These are phyloP conservation scores for Fusarium gaditjirri DNA, from an alignment of 2,329 filamentous ascomycete species.

Conservation along the genomic window DNA sequence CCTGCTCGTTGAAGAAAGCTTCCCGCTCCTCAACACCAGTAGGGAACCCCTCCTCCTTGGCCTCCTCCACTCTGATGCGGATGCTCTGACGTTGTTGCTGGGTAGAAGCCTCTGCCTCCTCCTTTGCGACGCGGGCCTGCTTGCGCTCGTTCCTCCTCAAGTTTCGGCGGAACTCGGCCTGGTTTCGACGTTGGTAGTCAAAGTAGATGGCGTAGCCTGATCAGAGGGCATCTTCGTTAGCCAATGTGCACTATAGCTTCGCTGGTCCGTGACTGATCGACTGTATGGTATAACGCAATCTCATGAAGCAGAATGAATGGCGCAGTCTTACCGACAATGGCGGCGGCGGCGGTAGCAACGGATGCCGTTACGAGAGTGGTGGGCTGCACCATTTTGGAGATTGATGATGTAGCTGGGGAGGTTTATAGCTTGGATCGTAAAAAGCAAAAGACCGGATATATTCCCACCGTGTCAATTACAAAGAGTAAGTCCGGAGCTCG, in stretches of 20 bases:
- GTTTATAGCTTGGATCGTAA: conserved; percentile 9
- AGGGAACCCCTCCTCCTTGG: conserved; percentile 92
- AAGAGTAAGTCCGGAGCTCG: conserved; percentile 12
- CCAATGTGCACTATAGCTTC: conserved; percentile 9
- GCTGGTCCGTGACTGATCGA: not conserved
- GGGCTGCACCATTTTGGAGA: conserved; percentile 58
- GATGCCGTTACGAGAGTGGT: conserved; percentile 69
- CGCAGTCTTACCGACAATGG: conserved; percentile 63
- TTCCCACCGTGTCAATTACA: conserved; percentile 18
- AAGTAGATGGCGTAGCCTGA: conserved; percentile 75
- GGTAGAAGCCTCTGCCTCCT: conserved; percentile 73
- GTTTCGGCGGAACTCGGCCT: conserved; percentile 73
- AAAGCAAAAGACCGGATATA: conserved; percentile 8
- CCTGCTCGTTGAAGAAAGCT: conserved; percentile 95
- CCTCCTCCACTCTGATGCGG: conserved; percentile 78
- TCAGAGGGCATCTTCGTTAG: conserved; percentile 28
- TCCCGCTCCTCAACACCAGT: conserved; percentile 91
- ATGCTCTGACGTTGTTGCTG: conserved; percentile 78
- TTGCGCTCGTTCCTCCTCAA: conserved; percentile 80
- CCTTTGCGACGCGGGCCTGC: conserved; percentile 76
- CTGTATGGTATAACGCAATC: not conserved
- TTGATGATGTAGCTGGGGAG: conserved; percentile 25
- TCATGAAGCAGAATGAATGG: not conserved
- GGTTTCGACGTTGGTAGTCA: conserved; percentile 72
- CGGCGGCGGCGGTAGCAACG: conserved; percentile 69